Evolutionary conservation across 305 asterid genomes (phyloP), one percentile per base, ranked within the genome.

Genomic region (Plantago rigida): DNA sequence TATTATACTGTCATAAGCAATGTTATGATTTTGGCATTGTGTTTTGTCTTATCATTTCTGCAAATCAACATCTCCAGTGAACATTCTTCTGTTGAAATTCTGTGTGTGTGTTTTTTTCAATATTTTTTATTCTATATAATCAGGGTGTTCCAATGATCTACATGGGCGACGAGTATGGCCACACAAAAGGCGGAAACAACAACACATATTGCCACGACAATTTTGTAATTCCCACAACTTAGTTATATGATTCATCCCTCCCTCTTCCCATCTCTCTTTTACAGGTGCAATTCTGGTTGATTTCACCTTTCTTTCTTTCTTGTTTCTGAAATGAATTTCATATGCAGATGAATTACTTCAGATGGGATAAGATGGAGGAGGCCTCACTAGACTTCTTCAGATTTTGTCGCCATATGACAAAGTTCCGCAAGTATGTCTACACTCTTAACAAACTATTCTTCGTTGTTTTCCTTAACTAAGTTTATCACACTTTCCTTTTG

Each of bases 161-260:
- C 66, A 89, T 92, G 99, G 99, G 99, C 4, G 99, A 86, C 68
- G 99, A 92, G 71, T 92, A 89, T 67, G 97, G 96, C 60, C 99
- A 89, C 79, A 83, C 97, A 6, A 92, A 92, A 79, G 96, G 99
- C 45, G 97, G 97, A 69, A 92, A 89, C 81, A 92, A 92, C 88
- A 92, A 92, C 69, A 83, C 96, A 13, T 89, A 92, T 73, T 92
- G 97, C 84, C 97, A 86, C 29, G 95, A 92, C 77, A 92, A 89
- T 68, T 83, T 75, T 68, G 96, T 91, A 87, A 68, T 59, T 13
- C 51, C 55, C 10, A 10, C 12, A 62, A 4, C 67, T 12, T 70
- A 49, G 60, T 50, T 31, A 42, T 54, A 47, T 56, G 14, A 9
- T 34, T 5, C 19, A 39, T 45, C 14, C 62, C 44, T 45, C 36